These are phyloP conservation scores for Madurella mycetomatis DNA, from an alignment of 2,329 filamentous ascomycete species.

Conservation along the genomic window DNA sequence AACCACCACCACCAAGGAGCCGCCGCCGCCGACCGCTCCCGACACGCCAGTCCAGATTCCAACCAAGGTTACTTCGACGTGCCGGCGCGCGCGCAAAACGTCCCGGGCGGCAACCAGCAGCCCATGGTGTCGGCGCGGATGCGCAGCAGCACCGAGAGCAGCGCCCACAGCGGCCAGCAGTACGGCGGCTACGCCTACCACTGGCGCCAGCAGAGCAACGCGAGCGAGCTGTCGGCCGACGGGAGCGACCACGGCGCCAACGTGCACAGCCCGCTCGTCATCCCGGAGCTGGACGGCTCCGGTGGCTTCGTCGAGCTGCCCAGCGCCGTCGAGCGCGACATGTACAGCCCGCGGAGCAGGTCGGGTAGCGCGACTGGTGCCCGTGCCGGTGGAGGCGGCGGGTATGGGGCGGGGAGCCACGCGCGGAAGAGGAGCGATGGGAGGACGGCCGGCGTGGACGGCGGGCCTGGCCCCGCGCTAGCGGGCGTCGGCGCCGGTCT, in stretches of 20 bases:
- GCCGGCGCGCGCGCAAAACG: constrained; percentile 12
- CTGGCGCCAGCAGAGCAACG: constrained; percentile 40
- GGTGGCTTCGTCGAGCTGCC: constrained; percentile 31
- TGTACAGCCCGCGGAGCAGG: constrained; percentile 18
- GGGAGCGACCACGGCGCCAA: constrained; percentile 29
- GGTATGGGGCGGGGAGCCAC: constrained; percentile 15
- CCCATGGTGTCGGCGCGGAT: constrained; percentile 18
- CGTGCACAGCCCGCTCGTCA: constrained; percentile 22
- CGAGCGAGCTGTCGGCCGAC: constrained; percentile 39
- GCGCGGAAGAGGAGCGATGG: constrained; percentile 29
- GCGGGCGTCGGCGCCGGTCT: constrained; percentile 17
- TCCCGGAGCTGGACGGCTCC: constrained; percentile 29
- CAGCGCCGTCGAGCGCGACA: neutral
- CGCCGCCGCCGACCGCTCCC: constrained; percentile 19
- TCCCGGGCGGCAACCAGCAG: constrained; percentile 18
- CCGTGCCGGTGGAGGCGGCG: constrained; percentile 23
- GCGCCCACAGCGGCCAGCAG: constrained; percentile 22
- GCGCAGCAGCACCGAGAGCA: constrained; percentile 37
- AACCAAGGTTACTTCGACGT: constrained; percentile 25
- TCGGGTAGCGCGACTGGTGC: constrained; percentile 29
- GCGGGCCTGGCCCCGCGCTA: constrained; percentile 22
- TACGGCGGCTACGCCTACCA: constrained; percentile 29
- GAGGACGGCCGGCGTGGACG: constrained; percentile 12
- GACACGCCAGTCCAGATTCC: constrained; percentile 29
- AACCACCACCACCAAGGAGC: neutral